These are phyloP conservation scores for Arthrobotrys musiformis DNA, from an alignment of 2,329 filamentous ascomycete genomes.

Conservation along the genomic window DNA sequence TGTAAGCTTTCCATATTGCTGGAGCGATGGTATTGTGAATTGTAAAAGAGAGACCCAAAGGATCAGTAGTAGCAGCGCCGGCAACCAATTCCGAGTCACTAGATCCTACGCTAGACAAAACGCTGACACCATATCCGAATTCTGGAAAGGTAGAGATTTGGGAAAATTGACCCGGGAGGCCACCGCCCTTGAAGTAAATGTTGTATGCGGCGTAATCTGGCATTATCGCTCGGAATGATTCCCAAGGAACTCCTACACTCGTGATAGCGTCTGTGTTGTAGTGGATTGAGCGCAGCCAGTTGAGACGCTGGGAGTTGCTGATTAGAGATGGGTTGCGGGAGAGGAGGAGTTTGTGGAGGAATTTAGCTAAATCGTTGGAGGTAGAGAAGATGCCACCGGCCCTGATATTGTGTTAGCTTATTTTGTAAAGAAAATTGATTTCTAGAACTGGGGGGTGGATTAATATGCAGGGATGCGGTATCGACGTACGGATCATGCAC, in stretches of 20 bases:
- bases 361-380: conserved; percentile 35
- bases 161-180: conserved; percentile 32
- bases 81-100: conserved; percentile 16
- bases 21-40: conserved; percentile 39
- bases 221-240: conserved; percentile 38
- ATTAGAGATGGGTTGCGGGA: conserved; percentile 22
- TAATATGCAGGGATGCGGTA: background rate
- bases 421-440: too few species aligned
- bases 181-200: conserved; percentile 48
- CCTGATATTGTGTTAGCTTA: background rate
- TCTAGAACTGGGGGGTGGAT: background rate
- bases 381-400: conserved; percentile 52
- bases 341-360: conserved; percentile 39
- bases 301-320: conserved; percentile 26
- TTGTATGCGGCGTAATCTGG: conserved; percentile 39
- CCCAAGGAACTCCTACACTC: conserved; percentile 45
- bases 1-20: conserved; percentile 42
- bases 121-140: conserved; percentile 40
- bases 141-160: conserved; percentile 37
- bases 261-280: conserved; percentile 41
- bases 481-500: conserved; percentile 34
- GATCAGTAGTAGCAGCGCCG: conserved; percentile 9
- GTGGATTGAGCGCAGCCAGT: conserved; percentile 38
- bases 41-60: conserved; percentile 8
- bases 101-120: conserved; percentile 17